Conservation (phyloP, 2,329 filamentous ascomycete species). For the Rhynchosporium graminicola region DNA sequence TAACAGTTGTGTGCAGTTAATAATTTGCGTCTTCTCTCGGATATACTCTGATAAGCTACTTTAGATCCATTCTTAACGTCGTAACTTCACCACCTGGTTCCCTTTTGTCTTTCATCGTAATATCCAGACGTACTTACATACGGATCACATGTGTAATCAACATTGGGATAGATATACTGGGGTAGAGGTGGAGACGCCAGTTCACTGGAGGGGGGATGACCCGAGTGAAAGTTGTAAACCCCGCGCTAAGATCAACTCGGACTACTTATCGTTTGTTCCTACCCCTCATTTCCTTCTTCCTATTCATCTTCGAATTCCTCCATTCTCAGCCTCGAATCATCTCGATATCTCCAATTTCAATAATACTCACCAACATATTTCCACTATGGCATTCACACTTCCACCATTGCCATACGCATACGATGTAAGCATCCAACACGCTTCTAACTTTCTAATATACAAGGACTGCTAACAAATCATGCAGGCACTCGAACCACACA, state of each 20-base stretch:
- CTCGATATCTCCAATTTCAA: too few relatives aligned
- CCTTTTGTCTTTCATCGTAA: too few relatives aligned
- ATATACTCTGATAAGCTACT: too few relatives aligned
- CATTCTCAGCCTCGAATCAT: background rate
- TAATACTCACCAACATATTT: background rate
- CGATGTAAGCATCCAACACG: slow-evolving; percentile 11
- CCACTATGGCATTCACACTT: slow-evolving; percentile 52
- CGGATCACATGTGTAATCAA: too few relatives aligned
- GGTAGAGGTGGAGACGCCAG: too few relatives aligned
- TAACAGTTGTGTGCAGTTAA: too few relatives aligned
- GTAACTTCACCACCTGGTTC: too few relatives aligned
- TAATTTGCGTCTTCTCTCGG: too few relatives aligned
- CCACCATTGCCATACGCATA: slow-evolving; percentile 64
- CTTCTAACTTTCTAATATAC: background rate
- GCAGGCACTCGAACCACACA: slow-evolving; percentile 70
- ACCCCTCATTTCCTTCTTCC: background rate
- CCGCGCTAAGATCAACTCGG: background rate
- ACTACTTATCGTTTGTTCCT: background rate
- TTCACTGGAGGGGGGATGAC: background rate
- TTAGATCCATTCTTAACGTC: too few relatives aligned
- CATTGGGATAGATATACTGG: too few relatives aligned
- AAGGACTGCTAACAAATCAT: background rate
- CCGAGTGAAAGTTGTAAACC: background rate
- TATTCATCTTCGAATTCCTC: background rate
- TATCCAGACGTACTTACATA: too few relatives aligned